Conservation (phyloP, 768 basidiomycete species). For the Tylopilus plumbeoviolaceoides region DNA sequence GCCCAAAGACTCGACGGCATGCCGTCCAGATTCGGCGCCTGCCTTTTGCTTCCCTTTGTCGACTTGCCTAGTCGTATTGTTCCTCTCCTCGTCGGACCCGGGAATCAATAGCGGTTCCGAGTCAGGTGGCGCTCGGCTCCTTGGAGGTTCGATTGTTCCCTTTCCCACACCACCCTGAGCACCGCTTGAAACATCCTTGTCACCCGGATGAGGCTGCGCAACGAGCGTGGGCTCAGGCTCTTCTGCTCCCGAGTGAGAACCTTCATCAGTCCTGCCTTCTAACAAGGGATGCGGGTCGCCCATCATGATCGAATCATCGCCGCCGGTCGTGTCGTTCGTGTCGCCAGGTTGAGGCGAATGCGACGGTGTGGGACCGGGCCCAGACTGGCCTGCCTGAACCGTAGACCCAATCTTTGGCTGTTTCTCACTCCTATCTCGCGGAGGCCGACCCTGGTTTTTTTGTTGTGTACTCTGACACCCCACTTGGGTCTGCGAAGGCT, state of each 20-base stretch:
- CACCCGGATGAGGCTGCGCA: conserved; percentile 2
- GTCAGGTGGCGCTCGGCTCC: conserved; percentile 14
- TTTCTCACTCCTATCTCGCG: conserved; percentile 1
- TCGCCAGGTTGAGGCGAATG: not conserved
- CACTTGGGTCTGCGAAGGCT: conserved; percentile 18
- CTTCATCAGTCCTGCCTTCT: not conserved
- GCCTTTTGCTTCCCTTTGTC: conserved; percentile 3
- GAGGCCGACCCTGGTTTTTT: not conserved
- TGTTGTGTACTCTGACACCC: not conserved
- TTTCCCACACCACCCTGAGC: not conserved
- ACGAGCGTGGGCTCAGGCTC: conserved; percentile 20
- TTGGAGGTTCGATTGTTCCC: conserved; percentile 2
- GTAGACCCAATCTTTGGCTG: not conserved
- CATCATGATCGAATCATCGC: conserved; percentile 2
- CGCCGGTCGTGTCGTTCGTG: not conserved
- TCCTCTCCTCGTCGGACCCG: conserved; percentile 17
- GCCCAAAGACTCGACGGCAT: not conserved
- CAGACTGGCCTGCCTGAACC: not conserved
- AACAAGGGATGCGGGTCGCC: conserved; percentile 13
- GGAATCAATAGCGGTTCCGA: conserved; percentile 28
- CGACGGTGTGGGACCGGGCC: not conserved
- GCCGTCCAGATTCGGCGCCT: not conserved
- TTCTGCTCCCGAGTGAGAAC: conserved; percentile 3
- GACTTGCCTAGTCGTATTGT: not conserved
- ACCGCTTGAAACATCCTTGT: not conserved